Percentiles rank a stretch among this genome's conserved stretches.
These are phyloP conservation scores for Pezicula carpinea DNA, from an alignment of 2,329 filamentous ascomycete genomes.

Conservation along the genomic window DNA sequence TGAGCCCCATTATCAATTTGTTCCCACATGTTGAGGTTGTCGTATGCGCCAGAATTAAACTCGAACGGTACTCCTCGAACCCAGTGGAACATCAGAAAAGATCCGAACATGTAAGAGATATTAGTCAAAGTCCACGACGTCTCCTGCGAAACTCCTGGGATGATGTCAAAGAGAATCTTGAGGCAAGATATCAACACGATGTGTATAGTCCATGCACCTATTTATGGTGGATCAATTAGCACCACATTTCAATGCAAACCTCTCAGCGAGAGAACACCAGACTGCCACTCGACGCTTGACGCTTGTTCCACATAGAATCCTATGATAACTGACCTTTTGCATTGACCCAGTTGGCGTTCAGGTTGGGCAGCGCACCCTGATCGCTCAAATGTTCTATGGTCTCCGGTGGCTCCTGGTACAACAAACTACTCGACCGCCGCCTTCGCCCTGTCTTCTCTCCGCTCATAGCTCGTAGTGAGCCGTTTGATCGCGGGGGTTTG, in stretches of 20 bases:
- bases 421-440: conserved; percentile 93
- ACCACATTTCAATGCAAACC: background rate
- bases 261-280: background rate
- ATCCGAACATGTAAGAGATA: conserved; percentile 98
- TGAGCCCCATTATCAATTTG: conserved; percentile 99
- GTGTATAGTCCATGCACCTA: conserved; percentile 97
- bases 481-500: conserved; percentile 61
- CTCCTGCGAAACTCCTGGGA: conserved; percentile 94
- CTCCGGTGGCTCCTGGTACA: conserved; percentile 96
- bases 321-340: conserved; percentile 73
- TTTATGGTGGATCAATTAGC: background rate
- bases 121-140: conserved; percentile 98
- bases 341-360: conserved; percentile 99
- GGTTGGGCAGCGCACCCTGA: conserved; percentile 87
- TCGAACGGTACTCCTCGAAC: conserved; percentile 97
- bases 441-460: conserved; percentile 67
- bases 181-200: conserved; percentile 84
- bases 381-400: conserved; percentile 97
- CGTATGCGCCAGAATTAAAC: conserved; percentile 97
- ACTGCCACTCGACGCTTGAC: background rate
- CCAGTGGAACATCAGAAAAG: conserved; percentile 99
- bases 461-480: conserved; percentile 45
- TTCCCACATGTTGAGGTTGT: conserved; percentile 99
- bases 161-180: conserved; percentile 96
- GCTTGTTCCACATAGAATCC: background rate